These are phyloP conservation scores for Strobilomyces dryophilus DNA, from an alignment of 768 basidiomycete genomes.

Conservation along the genomic window DNA sequence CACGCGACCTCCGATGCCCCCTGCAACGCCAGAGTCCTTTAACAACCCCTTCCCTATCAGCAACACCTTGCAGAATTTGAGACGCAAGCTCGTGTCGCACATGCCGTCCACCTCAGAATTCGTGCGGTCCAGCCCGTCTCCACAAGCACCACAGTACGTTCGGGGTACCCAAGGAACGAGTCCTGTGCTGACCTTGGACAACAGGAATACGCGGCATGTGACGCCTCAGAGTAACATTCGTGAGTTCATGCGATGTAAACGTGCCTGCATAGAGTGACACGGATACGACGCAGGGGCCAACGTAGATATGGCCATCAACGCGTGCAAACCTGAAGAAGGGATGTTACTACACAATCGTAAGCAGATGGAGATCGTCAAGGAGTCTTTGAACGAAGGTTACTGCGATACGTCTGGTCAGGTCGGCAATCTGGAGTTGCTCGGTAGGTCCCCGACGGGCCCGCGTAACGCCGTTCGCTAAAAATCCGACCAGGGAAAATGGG, in stretches of 20 bases:
- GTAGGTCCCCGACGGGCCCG: slow-evolving; percentile 32
- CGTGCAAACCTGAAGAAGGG: slow-evolving; percentile 65
- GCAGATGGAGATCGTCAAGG: slow-evolving; percentile 68
- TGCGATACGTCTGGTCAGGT: slow-evolving; percentile 70
- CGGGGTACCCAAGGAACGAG: not conserved
- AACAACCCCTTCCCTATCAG: slow-evolving; percentile 6
- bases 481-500: slow-evolving; percentile 51
- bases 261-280: not conserved
- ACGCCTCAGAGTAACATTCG: slow-evolving; percentile 44
- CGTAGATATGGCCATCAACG: slow-evolving; percentile 66
- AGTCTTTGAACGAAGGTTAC: slow-evolving; percentile 76
- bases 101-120: slow-evolving; percentile 18
- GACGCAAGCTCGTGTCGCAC: slow-evolving; percentile 24
- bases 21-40: slow-evolving; percentile 4
- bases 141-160: slow-evolving; percentile 19
- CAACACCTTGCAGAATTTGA: slow-evolving; percentile 24
- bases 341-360: slow-evolving; percentile 59
- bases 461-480: slow-evolving; percentile 1
- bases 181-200: not conserved
- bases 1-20: not conserved
- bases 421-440: slow-evolving; percentile 58
- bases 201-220: slow-evolving; percentile 25
- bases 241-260: slow-evolving; percentile 16
- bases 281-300: slow-evolving; percentile 41
- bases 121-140: slow-evolving; percentile 10